Conservation (phyloP, 495 filamentous ascomycete genomes). For the Delitschia confertaspora region DNA sequence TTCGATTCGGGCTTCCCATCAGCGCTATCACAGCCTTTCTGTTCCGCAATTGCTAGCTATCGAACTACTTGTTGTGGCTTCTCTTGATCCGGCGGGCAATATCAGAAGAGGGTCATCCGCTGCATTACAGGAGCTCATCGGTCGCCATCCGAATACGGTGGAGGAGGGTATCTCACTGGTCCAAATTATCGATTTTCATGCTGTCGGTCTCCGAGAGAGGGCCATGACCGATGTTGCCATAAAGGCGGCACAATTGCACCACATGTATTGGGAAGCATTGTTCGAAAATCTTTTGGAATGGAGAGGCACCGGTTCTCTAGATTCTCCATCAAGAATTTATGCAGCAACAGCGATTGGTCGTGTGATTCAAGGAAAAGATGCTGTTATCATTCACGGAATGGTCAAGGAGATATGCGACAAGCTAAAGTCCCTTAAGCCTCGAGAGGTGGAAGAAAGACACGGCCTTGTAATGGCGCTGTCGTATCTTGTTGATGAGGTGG, state of each 20-base stretch:
- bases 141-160: conserved; percentile 79
- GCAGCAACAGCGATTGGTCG: conserved; percentile 61
- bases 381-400: conserved; percentile 5
- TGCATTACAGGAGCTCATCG: conserved; percentile 87
- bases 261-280: conserved; percentile 61
- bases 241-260: conserved; percentile 52
- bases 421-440: conserved; percentile 8
- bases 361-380: conserved; percentile 38
- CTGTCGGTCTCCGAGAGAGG: conserved; percentile 74
- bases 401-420: conserved; percentile 16
- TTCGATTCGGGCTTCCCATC: conserved; percentile 17
- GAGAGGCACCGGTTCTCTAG: conserved; percentile 74
- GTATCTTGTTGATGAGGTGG: conserved; percentile 10
- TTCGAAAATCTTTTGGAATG: conserved; percentile 67
- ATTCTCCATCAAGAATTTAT: conserved; percentile 59
- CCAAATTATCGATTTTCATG: conserved; percentile 85
- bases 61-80: conserved; percentile 71
- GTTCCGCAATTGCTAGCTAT: conserved; percentile 69
- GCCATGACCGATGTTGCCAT: conserved; percentile 69
- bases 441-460: conserved; percentile 33
- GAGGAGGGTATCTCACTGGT: conserved; percentile 72
- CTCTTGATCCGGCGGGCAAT: conserved; percentile 83
- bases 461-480: conserved; percentile 29
- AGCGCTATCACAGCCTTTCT: conserved; percentile 30
- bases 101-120: conserved; percentile 87